Base-by-base conservation (phyloP, 495 filamentous ascomycete species). In the Xylaria bambusicola region DNA sequence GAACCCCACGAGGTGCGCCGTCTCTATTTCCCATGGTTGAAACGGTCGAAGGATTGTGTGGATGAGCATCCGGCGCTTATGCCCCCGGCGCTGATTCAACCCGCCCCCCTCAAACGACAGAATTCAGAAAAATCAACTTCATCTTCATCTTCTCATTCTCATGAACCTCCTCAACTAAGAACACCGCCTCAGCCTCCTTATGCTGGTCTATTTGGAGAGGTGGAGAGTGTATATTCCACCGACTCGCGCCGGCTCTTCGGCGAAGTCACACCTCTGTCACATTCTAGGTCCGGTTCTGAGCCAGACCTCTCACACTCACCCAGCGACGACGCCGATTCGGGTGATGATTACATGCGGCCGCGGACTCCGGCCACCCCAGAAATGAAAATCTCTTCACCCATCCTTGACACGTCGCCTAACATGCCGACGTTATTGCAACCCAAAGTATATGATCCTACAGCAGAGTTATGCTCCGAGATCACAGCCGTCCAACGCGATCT, bases 401-500 rank as follows among this genome's bases (percentile, higher is more conserved):
- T 82, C 57, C 73, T 77, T 15, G 68, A 71, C 55, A 63, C 72
- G 0, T 69, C 70, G 13, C 77, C 81, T 10, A 67, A 62, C 58
- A 68, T 74, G 60, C 73, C 77, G 8, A 66, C 60, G 24, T 42
- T 62, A 21, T 65, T 81, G 7, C 75, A 73, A 15, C 73, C 78
- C 1, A 71, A 75, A 6, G 72, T 80, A 17, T 81, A 81, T 63
- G 73, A 79, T 47, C 77, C 79, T 1, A 74, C 70, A 1, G 69
- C 72, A 23, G 71, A 64, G 9, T 57, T 67, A 27, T 67, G 69
- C 23, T 69, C 71, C 5, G 77, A 76, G 20, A 78, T 80, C 57
- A 73, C 72, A 2, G 63, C 75, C 8, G 64, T 74, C 46, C 71
- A 80, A 63, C 68, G 78, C 61, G 65, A 67, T 57, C 66, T 79